Conservation (phyloP, 257 asterid genomes). For the Nyctanthes arbortristis region DNA sequence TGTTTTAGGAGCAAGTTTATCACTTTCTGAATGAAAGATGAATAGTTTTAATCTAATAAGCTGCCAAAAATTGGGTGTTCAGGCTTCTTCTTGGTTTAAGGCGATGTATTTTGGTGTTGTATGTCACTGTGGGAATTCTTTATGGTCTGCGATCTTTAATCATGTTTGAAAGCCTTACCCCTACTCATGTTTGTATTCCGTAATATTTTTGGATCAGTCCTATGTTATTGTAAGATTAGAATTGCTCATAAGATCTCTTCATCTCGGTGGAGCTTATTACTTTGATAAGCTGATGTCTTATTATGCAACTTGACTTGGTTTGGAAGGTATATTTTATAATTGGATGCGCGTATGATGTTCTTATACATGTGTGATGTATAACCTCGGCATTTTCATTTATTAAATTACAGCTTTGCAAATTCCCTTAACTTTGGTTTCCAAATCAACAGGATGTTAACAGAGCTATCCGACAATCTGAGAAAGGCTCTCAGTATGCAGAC, state of each 20-base stretch:
- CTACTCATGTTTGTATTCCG: neutral
- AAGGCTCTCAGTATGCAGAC: slow-evolving; percentile 71
- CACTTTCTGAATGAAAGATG: neutral
- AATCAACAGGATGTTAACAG: slow-evolving; percentile 77
- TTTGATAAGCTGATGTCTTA: neutral
- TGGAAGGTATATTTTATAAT: too few relatives aligned
- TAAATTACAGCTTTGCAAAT: slow-evolving; percentile 9
- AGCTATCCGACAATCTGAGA: slow-evolving; percentile 73
- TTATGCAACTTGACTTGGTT: too few relatives aligned
- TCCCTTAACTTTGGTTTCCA: slow-evolving; percentile 19
- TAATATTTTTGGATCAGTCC: neutral
- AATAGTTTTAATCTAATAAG: neutral
- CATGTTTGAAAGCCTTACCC: neutral
- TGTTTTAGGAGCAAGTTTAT: neutral
- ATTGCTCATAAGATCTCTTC: neutral
- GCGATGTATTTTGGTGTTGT: neutral
- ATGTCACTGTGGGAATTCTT: neutral
- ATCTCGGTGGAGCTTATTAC: neutral
- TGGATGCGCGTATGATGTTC: neutral
- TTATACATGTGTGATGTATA: neutral
- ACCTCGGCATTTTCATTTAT: neutral
- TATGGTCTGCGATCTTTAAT: neutral
- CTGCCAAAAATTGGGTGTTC: neutral
- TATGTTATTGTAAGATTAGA: neutral
- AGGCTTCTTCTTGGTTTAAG: neutral